phyloP scores from a whole-genome alignment of 352 stramenopile species.

The Globisporangium ultimum region DNA sequence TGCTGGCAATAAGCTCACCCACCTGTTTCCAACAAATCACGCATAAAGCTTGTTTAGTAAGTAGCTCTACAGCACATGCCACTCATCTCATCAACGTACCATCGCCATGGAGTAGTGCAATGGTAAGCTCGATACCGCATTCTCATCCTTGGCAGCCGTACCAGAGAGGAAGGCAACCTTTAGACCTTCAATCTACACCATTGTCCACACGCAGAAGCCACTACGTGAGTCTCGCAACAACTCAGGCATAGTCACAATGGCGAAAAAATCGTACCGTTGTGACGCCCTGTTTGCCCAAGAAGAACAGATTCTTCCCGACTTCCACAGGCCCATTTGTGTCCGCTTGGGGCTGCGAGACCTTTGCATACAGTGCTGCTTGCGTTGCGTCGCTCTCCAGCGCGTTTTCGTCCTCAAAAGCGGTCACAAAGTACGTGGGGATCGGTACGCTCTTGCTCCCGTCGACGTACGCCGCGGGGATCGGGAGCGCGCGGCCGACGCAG shows the following conservation, averaged over 20 bases:
- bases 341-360: slow-evolving; percentile 19
- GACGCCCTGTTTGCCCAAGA: slow-evolving; percentile 42
- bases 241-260: not conserved
- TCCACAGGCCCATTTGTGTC: slow-evolving; percentile 23
- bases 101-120: slow-evolving; percentile 3
- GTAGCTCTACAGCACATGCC: no score
- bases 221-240: no score
- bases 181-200: slow-evolving; percentile 18
- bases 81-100: not conserved
- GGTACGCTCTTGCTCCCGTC: slow-evolving; percentile 31
- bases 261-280: slow-evolving; percentile 20
- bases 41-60: no score
- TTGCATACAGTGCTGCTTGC: slow-evolving; percentile 35
- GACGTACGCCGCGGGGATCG: slow-evolving; percentile 49
- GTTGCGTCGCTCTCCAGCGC: slow-evolving; percentile 23
- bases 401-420: slow-evolving; percentile 24
- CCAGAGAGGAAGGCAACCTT: slow-evolving; percentile 26
- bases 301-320: slow-evolving; percentile 47
- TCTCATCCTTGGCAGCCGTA: not conserved
- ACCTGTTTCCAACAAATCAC: slow-evolving; percentile 18
- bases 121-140: not conserved
- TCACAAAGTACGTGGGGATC: slow-evolving; percentile 61
- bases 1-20: not conserved
- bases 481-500: slow-evolving; percentile 53
- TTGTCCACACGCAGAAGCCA: no score